These are phyloP conservation scores for Tetrapisispora nanseiensis DNA, from an alignment of 805 yeast genomes.

Conservation along the genomic window DNA sequence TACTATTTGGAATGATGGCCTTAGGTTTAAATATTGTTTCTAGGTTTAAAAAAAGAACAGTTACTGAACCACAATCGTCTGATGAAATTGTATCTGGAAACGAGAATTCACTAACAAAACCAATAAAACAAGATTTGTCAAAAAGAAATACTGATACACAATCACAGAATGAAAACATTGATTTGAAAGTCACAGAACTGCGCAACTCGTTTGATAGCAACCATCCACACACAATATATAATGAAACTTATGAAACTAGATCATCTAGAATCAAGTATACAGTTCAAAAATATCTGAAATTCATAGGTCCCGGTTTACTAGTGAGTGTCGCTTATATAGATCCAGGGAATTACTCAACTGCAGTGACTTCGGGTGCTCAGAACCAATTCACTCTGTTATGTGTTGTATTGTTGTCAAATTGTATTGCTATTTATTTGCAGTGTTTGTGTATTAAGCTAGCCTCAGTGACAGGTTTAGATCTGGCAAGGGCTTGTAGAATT, in stretches of 20 bases:
- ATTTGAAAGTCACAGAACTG: neutral
- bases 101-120: no score
- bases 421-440: constrained; percentile 77
- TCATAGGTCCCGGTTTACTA: constrained; percentile 82
- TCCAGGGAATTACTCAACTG: constrained; percentile 88
- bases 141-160: no score
- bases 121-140: no score
- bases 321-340: constrained; percentile 88
- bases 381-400: constrained; percentile 66
- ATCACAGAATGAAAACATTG: no score
- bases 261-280: constrained; percentile 1
- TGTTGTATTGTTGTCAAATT: constrained; percentile 63
- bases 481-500: constrained; percentile 73
- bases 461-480: constrained; percentile 78
- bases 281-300: constrained; percentile 47
- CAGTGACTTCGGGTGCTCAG: constrained; percentile 80
- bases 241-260: neutral
- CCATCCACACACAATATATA: neutral
- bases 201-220: neutral
- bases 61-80: no score
- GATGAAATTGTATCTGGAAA: no score
- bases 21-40: no score
- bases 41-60: no score
- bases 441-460: constrained; percentile 78
- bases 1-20: no score